Base-by-base conservation (phyloP, 1,139 yeast genomes). In the Ogataea hybrid region DNA sequence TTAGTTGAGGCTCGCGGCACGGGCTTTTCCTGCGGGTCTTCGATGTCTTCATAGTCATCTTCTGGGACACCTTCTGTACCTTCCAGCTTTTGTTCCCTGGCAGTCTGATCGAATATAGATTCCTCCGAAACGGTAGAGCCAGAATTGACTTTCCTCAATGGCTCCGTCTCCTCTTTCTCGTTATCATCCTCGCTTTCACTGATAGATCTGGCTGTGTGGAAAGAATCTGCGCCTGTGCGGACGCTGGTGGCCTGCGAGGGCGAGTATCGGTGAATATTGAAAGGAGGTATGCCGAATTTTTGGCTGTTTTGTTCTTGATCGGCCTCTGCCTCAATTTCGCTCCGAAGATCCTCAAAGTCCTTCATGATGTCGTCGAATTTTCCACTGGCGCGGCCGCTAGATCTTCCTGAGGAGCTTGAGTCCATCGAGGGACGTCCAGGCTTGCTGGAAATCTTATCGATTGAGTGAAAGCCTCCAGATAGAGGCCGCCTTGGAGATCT, bases 351-450 rank as follows among this genome's bases (percentile, higher is more conserved):
- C 35, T 58, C 61, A 29, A 57, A 58, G 37, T 60, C 61, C 35
- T 50, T 56, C 60, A 60, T 60, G 3, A 60, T 50, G 31, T 57
- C 55, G 39, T 59, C 62, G 21, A 60, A 48, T 34, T 54, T 52
- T 1, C 49, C 55, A 34, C 50, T 50, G 6, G 45, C 47, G 25
- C 53, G 41, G 16, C 44, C 44, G 16, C 36, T 40, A 2, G 44
- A 41, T 6, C 32, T n/a, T 16, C 18, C 34, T 3, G 39, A 34
- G 5, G 45, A 40, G 21, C 44, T 41, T 4, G 44, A 33, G 5
- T 37, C 37, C 15, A 44, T 42, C 8, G 47, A 32, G 0, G 36
- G 28, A 11, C 35, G 39, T 16, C 16, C 25, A 9, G 30, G 25
- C 3, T 28, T 27, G 11, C 23, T 28, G 9, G 42, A 5, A 7